Conservation (phyloP, 2,329 filamentous ascomycete species). For the Pseudogymnoascus sp. region DNA sequence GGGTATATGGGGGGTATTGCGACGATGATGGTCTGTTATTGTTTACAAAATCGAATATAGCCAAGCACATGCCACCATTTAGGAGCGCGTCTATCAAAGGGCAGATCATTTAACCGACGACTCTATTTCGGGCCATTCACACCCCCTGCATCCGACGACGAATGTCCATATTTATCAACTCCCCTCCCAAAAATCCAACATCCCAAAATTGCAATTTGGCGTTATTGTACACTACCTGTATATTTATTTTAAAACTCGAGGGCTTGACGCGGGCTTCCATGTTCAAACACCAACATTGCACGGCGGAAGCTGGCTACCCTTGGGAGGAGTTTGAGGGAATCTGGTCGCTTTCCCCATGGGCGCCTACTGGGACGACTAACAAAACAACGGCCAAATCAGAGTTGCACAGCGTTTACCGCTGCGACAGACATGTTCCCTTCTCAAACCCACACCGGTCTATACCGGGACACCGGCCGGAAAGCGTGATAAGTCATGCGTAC, state of each 20-base stretch:
- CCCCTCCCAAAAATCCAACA: background rate
- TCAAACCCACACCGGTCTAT: background rate
- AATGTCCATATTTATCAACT: background rate
- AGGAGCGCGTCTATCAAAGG: slow-evolving; percentile 2
- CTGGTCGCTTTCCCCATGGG: background rate
- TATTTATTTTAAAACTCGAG: slow-evolving; percentile 2
- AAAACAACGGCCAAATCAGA: slow-evolving; percentile 5
- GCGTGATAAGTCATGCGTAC: background rate
- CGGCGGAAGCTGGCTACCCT: background rate
- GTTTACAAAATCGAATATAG: slow-evolving; percentile 7
- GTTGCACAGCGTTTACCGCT: background rate
- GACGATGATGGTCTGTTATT: slow-evolving; percentile 3
- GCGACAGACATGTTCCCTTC: background rate
- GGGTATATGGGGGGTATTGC: slow-evolving; percentile 3
- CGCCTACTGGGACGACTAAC: background rate
- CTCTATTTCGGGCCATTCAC: background rate
- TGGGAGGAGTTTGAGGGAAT: background rate
- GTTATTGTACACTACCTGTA: background rate
- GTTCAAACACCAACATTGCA: slow-evolving; percentile 5
- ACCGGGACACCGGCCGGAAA: background rate
- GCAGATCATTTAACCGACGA: slow-evolving; percentile 6
- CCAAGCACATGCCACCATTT: slow-evolving; percentile 6
- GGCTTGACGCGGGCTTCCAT: background rate
- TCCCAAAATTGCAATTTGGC: background rate
- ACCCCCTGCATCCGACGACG: background rate